Base-by-base conservation (phyloP, 83 land plant species). In the Picea abies region DNA sequence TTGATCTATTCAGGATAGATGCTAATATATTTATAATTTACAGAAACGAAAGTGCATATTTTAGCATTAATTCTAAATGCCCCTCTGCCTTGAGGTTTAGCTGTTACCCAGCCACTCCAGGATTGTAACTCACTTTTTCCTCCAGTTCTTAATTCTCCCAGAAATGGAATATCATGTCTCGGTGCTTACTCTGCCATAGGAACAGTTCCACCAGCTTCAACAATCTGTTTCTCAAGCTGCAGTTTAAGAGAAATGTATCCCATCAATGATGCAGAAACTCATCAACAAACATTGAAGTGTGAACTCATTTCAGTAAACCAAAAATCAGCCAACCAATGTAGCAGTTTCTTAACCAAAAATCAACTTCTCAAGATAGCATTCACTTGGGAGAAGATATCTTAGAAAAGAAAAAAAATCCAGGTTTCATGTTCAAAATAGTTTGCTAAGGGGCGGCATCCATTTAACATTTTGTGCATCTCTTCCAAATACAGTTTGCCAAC, bases 191-290 rank as follows among this genome's bases (percentile, higher is more conserved):
- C 84, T 44, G 52, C 29, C 32, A 66, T 82, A 5, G 93, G 93
- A 41, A 91, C 41, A 63, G 91, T 79, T 65, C 91, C 93, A 78
- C 93, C 91, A 68, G 89, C 89, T 71, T 85, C 89, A 76, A 84
- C 44, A 84, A 91, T 87, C 71, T 85, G 91, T 81, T 91, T 80
- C 88, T 89, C 91, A 86, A 91, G 80, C 91, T 91, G 83, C 88
- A 85, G 60, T 3, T 12, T 32, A 78, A 83, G 17, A 35, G 41
- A 82, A 71, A 47, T n/a, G 14, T 15, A 79, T 63, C 12, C 58
- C 10, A 70, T 66, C 52, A 20, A 29, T 61, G 17, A 35, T 20
- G 61, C 8, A 44, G 58, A 35, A 15, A 35, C 29, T 72, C 75
- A 66, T 22, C 49, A 63, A 17, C 32, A 63, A 77, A 67, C 65